These are phyloP conservation scores for Phanerochaete sordida DNA, from an alignment of 768 basidiomycete species.

Conservation along the genomic window DNA sequence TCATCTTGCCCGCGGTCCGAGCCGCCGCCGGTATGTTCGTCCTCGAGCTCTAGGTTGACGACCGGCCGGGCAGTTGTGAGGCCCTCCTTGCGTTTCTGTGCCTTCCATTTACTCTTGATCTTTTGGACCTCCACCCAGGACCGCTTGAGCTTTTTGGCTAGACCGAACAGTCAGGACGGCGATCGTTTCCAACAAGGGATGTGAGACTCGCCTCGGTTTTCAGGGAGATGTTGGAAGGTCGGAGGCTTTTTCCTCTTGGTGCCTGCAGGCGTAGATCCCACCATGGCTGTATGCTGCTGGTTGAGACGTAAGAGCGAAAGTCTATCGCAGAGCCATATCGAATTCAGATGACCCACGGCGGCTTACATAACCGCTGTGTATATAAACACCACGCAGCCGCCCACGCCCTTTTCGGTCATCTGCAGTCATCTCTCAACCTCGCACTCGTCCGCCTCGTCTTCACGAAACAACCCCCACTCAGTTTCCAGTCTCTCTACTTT, in stretches of 20 bases:
- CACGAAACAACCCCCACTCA: slow-evolving; percentile 40
- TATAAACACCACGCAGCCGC: slow-evolving; percentile 7
- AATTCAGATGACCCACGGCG: background rate
- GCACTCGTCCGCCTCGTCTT: slow-evolving; percentile 23
- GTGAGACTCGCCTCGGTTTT: slow-evolving; percentile 48
- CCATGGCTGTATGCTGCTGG: slow-evolving; percentile 3
- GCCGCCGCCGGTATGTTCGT: background rate
- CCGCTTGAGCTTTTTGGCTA: slow-evolving; percentile 80
- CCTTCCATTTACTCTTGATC: slow-evolving; percentile 75
- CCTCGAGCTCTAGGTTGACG: background rate
- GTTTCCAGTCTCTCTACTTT: slow-evolving; percentile 33
- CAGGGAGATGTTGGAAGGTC: slow-evolving; percentile 65
- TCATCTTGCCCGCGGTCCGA: background rate
- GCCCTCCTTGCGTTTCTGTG: slow-evolving; percentile 56
- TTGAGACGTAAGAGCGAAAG: background rate
- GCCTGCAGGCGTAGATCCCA: slow-evolving; percentile 15
- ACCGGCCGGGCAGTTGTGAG: slow-evolving; percentile 17
- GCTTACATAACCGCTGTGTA: slow-evolving; percentile 14
- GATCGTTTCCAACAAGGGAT: background rate
- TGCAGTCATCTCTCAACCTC: slow-evolving; percentile 18
- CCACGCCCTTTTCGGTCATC: slow-evolving; percentile 7
- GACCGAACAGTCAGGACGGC: slow-evolving; percentile 6
- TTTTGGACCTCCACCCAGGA: slow-evolving; percentile 77
- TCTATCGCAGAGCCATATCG: background rate
- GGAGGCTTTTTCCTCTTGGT: slow-evolving; percentile 61